Evolutionary conservation across 2,329 filamentous ascomycete species (phyloP).

Genomic region (Leptographium lundbergii): DNA sequence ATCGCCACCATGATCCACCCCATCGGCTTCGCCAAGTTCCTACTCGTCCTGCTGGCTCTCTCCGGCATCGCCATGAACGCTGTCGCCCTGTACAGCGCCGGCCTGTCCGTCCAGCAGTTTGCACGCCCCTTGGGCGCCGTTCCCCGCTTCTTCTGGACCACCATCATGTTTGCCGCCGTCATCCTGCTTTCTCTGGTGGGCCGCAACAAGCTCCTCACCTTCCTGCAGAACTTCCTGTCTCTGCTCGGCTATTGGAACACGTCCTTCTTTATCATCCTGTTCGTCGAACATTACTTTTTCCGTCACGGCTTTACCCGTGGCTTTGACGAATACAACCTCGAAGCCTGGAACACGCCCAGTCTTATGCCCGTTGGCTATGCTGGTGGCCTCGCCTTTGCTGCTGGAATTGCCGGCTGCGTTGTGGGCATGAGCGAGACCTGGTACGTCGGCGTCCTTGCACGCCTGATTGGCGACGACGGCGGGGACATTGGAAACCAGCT

Average conservation of each 20-base stretch:
- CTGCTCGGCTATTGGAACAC: conserved; percentile 39
- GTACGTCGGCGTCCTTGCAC: conserved; percentile 34
- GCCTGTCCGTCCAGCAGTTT: conserved; percentile 27
- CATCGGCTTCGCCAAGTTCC: conserved; percentile 49
- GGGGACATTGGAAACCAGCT: conserved; percentile 41
- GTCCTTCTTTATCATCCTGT: conserved; percentile 33
- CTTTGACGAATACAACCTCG: conserved; percentile 32
- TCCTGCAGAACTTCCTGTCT: conserved; percentile 33
- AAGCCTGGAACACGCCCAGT: conserved; percentile 32
- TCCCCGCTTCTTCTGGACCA: conserved; percentile 35
- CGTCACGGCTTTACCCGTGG: conserved; percentile 21
- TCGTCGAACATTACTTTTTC: conserved; percentile 35
- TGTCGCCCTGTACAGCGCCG: conserved; percentile 28
- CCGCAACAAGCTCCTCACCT: conserved; percentile 27
- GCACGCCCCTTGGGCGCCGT: conserved; percentile 27
- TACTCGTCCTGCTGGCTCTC: conserved; percentile 46
- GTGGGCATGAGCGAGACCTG: conserved; percentile 48
- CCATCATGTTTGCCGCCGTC: conserved; percentile 30
- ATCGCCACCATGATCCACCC: conserved; percentile 46
- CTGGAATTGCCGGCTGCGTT: conserved; percentile 34
- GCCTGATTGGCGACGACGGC: conserved; percentile 28
- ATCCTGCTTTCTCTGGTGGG: conserved; percentile 31
- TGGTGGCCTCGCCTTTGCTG: conserved; percentile 28
- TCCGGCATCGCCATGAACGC: conserved; percentile 33
- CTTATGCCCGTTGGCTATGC: conserved; percentile 30